Percentiles rank a stretch among this genome's conserved stretches.
These are phyloP conservation scores for Rhinocladiella mackenziei DNA, from an alignment of 2,329 filamentous ascomycete species.

Conservation along the genomic window DNA sequence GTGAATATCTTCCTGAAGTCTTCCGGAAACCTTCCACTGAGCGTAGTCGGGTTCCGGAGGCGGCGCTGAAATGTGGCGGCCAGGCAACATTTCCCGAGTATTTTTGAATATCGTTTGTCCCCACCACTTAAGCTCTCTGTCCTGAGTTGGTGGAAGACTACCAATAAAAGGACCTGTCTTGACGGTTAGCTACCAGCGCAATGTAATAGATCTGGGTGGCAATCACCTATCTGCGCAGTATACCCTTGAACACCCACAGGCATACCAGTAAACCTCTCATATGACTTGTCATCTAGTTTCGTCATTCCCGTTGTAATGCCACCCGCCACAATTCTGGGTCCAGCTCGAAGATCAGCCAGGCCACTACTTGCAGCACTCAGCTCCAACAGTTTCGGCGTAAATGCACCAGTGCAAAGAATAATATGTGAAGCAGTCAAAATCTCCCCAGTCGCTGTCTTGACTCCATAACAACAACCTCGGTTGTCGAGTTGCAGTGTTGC, in stretches of 20 bases:
- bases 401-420: slow-evolving; percentile 35
- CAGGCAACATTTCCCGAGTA: slow-evolving; percentile 50
- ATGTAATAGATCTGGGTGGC: background rate
- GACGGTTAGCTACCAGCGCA: slow-evolving; percentile 19
- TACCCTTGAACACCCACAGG: slow-evolving; percentile 47
- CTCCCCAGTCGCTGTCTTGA: slow-evolving; percentile 30
- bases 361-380: slow-evolving; percentile 46
- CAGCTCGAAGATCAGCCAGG: slow-evolving; percentile 47
- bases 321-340: slow-evolving; percentile 45
- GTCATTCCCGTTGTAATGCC: slow-evolving; percentile 49
- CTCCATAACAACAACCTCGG: slow-evolving; percentile 38
- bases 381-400: slow-evolving; percentile 38
- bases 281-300: slow-evolving; percentile 39
- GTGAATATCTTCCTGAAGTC: slow-evolving; percentile 57
- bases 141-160: slow-evolving; percentile 52
- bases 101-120: slow-evolving; percentile 58
- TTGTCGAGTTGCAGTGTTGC: slow-evolving; percentile 47
- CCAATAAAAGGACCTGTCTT: slow-evolving; percentile 54
- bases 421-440: slow-evolving; percentile 31
- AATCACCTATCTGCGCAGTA: slow-evolving; percentile 35
- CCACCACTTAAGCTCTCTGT: slow-evolving; percentile 53
- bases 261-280: slow-evolving; percentile 39
- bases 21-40: slow-evolving; percentile 58
- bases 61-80: slow-evolving; percentile 54
- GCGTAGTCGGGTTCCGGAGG: slow-evolving; percentile 55